Evolutionary conservation across 768 basidiomycete species (phyloP).

Genomic region (Lepiota venenata): DNA sequence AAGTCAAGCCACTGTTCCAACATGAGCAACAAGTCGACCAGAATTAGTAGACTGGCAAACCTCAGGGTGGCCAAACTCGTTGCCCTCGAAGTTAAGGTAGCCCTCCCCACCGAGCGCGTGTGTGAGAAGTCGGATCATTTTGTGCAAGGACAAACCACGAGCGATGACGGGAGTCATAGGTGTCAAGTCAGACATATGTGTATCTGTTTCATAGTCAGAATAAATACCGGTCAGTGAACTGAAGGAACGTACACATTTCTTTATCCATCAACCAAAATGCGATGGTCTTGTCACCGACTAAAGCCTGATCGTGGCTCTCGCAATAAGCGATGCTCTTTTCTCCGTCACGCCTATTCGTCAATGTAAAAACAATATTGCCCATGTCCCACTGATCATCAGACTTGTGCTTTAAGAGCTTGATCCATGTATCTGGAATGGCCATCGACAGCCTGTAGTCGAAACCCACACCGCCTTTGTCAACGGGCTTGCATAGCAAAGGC

Average conservation of each 20-base stretch:
- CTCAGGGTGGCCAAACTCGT: slow-evolving; percentile 98
- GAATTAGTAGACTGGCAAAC: slow-evolving; percentile 34
- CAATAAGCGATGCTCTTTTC: slow-evolving; percentile 93
- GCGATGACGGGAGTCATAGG: slow-evolving; percentile 83
- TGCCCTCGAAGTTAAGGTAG: slow-evolving; percentile 96
- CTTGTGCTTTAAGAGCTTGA: slow-evolving; percentile 95
- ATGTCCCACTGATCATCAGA: slow-evolving; percentile 87
- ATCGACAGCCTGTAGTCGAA: slow-evolving; percentile 98
- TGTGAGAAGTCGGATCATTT: slow-evolving; percentile 92
- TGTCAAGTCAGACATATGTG: slow-evolving; percentile 88
- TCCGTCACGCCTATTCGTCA: slow-evolving; percentile 84
- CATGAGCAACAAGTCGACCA: background rate
- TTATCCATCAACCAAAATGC: slow-evolving; percentile 99
- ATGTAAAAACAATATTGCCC: slow-evolving; percentile 79
- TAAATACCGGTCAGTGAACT: background rate
- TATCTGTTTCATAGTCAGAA: slow-evolving; percentile 47
- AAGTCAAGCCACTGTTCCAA: slow-evolving; percentile 91
- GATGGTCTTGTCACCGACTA: slow-evolving; percentile 97
- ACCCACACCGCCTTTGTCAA: slow-evolving; percentile 82
- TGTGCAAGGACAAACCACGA: slow-evolving; percentile 90
- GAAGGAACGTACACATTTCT: slow-evolving; percentile 84
- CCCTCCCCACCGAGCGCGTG: slow-evolving; percentile 96
- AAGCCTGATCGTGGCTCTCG: slow-evolving; percentile 96
- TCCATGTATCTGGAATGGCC: slow-evolving; percentile 99
- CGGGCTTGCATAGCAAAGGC: slow-evolving; percentile 87